Conservation (phyloP, 768 basidiomycete species). For the Mycena vitilis region DNA sequence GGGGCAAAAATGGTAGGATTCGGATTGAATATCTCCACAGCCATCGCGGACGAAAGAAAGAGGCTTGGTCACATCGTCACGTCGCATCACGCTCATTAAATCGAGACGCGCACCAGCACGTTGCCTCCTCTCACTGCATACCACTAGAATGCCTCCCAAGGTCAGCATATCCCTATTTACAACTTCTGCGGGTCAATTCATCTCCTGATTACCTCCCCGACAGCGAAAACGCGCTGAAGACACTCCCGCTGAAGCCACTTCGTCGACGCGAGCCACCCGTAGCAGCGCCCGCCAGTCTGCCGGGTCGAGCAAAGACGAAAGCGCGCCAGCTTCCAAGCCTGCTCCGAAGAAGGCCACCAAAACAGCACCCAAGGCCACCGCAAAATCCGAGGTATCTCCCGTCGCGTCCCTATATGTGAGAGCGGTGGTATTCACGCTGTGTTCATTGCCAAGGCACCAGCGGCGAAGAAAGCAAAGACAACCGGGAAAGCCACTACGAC, state of each 20-base stretch:
- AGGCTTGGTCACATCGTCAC: not conserved
- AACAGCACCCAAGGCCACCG: constrained; percentile 32
- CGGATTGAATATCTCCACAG: constrained; percentile 81
- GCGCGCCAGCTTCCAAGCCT: constrained; percentile 43
- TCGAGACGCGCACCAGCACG: constrained; percentile 2
- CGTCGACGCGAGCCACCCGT: constrained; percentile 59
- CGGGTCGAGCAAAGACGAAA: constrained; percentile 38
- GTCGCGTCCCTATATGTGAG: constrained; percentile 25
- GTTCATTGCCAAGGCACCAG: constrained; percentile 39
- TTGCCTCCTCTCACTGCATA: not conserved
- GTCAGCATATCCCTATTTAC: constrained; percentile 33
- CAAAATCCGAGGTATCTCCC: constrained; percentile 37
- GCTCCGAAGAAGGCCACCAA: constrained; percentile 41
- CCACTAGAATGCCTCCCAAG: constrained; percentile 51
- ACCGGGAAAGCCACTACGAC: constrained; percentile 30
- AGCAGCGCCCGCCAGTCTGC: constrained; percentile 52
- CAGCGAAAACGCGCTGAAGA: constrained; percentile 73
- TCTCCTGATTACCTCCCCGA: not conserved
- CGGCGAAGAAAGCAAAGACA: constrained; percentile 56
- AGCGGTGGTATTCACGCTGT: not conserved
- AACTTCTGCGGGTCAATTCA: not conserved
- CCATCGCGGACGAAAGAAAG: constrained; percentile 49
- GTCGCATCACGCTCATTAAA: constrained; percentile 15
- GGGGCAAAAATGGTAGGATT: constrained; percentile 87
- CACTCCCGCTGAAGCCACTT: constrained; percentile 42